Evolutionary conservation across 2,329 filamentous ascomycete genomes (phyloP), one percentile per base, ranked within the genome.

Genomic region (Cadophora luteo-olivacea): DNA sequence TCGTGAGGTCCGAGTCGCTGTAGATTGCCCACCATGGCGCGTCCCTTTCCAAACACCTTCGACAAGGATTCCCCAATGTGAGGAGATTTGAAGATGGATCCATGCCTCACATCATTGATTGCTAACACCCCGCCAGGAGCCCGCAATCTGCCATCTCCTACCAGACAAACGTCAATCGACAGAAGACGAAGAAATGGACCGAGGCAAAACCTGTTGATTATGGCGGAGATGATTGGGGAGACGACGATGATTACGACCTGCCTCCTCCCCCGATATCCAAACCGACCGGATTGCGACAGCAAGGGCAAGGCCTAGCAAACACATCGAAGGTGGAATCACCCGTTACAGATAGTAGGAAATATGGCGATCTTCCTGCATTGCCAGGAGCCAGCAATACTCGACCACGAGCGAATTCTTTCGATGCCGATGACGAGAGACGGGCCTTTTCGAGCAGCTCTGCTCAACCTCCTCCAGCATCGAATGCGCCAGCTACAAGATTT

Each of bases 131-230:
- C 9, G 19, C 45, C 63, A 77, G 76, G 72, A 72, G 62, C 32
- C 75, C 74, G 54, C 71, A 73, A 33, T 72, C 74, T 22, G 70
- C 69, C 22, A 74, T 77, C 33, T 77, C 77, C 3, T 97, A 94
- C 81, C 91, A 92, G 78, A 88, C 93, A 63, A 97, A 97, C 79
- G 90, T 97, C 61, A 95, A 92, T 81, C 90, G 95, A 70, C 87
- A 89, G 66, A 97, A 97, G 82, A 97, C 94, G 66, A 92, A 91
- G 81, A 97, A 97, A 86, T 98, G 95, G 95, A 91, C 95, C 48
- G 91, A 97, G 76, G 95, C 95, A 45, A 95, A 94, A 80, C 85
- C 89, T 68, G 90, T 92, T 75, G 92, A 89, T 77, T 98, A 98
- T 77, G 94, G 95, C 76, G 95, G 94, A 71, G 94, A 97, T 75